Evolutionary conservation across 768 basidiomycete species (phyloP).

Genomic region (Mycena filopes): DNA sequence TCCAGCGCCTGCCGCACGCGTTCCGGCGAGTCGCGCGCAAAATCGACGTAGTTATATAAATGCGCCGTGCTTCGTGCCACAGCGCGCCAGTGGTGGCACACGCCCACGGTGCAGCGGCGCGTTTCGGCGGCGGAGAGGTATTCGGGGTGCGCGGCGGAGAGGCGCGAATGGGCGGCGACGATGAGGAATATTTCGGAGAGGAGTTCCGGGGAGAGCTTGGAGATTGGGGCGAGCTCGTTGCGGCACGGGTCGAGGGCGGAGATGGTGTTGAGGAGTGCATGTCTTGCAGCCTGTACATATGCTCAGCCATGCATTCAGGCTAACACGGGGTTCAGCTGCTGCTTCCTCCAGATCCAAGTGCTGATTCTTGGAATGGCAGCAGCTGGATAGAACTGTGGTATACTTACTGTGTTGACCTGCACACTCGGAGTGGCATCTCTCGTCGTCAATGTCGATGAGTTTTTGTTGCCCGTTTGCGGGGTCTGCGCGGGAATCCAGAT

Average conservation of each 20-base stretch:
- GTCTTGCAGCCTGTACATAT: too few species aligned
- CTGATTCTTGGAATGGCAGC: too few species aligned
- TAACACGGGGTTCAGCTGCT: too few species aligned
- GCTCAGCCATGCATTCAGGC: too few species aligned
- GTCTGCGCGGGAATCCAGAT: too few species aligned
- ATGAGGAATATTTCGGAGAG: constrained; percentile 21
- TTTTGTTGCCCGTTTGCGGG: too few species aligned
- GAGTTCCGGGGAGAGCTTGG: constrained; percentile 20
- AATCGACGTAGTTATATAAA: constrained; percentile 22
- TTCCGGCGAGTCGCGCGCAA: background rate
- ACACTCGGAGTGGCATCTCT: too few species aligned
- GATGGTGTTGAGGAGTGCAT: constrained; percentile 13
- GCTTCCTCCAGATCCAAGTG: too few species aligned
- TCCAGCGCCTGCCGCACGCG: background rate
- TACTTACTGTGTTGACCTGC: too few species aligned
- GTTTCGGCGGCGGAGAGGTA: background rate
- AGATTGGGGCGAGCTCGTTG: constrained; percentile 9
- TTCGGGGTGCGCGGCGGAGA: constrained; percentile 1
- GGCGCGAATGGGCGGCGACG: constrained; percentile 8
- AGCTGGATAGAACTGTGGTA: too few species aligned
- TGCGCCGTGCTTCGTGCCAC: background rate
- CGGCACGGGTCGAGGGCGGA: constrained; percentile 13
- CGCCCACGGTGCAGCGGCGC: background rate
- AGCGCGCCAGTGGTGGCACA: constrained; percentile 19
- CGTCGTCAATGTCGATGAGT: too few species aligned